phyloP scores from a whole-genome alignment of 2,329 filamentous ascomycete species.

The Trichoderma sp. region DNA sequence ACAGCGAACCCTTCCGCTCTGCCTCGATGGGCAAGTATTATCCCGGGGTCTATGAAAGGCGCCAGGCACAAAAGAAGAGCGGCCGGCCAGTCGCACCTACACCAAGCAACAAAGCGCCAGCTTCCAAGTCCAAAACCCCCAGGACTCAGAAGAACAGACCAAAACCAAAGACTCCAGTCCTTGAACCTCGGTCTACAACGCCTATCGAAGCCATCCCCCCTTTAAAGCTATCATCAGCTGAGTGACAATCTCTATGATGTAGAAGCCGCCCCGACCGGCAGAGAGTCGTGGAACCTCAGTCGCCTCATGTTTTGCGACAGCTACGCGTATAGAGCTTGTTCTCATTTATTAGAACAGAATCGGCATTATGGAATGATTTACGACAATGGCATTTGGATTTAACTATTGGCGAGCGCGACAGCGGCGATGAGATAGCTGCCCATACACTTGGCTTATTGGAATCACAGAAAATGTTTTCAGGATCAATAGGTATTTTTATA shows the following conservation, averaged over 20 bases:
- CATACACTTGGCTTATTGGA: background rate
- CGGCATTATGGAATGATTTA: background rate
- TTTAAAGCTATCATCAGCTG: background rate
- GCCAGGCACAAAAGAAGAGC: slow-evolving; percentile 24
- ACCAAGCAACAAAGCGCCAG: slow-evolving; percentile 21
- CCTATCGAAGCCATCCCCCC: background rate
- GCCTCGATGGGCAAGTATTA: slow-evolving; percentile 65
- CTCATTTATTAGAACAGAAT: background rate
- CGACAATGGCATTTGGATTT: background rate
- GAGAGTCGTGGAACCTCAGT: background rate
- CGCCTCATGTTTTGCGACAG: background rate
- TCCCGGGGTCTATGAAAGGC: slow-evolving; percentile 59
- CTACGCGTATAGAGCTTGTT: background rate
- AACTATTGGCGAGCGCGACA: background rate
- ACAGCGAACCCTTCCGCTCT: slow-evolving; percentile 25
- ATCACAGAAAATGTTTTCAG: background rate
- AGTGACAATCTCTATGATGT: background rate
- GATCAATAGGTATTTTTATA: background rate
- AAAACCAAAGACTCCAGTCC: background rate
- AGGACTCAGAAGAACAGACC: background rate
- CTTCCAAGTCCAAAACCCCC: background rate
- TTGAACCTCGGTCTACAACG: background rate
- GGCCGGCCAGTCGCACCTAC: background rate
- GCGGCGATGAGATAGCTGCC: background rate
- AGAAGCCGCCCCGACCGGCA: background rate